phyloP scores from a whole-genome alignment of 768 basidiomycete species.

The Solioccasus polychromus region DNA sequence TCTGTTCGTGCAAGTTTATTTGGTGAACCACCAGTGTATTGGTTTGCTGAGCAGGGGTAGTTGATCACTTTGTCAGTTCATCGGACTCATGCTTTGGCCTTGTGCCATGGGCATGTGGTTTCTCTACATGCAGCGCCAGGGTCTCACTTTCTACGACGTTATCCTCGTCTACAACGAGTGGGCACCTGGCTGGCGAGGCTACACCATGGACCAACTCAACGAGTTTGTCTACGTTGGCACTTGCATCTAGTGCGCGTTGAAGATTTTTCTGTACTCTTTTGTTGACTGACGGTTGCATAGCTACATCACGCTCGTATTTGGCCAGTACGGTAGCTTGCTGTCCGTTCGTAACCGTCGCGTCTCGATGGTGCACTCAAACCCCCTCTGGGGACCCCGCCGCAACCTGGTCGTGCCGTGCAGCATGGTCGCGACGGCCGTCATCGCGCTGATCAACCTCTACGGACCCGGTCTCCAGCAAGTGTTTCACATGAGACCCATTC shows the following conservation, averaged over 20 bases:
- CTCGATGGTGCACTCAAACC: slow-evolving; percentile 26
- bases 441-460: slow-evolving; percentile 36
- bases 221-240: slow-evolving; percentile 39
- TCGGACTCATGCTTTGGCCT: slow-evolving; percentile 44
- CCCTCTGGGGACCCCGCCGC: slow-evolving; percentile 38
- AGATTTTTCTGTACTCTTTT: background rate
- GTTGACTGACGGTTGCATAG: slow-evolving; percentile 15
- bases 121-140: slow-evolving; percentile 37
- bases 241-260: slow-evolving; percentile 39
- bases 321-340: slow-evolving; percentile 24
- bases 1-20: slow-evolving; percentile 47
- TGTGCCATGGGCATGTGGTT: slow-evolving; percentile 42
- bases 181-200: slow-evolving; percentile 36
- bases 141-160: slow-evolving; percentile 33
- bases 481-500: slow-evolving; percentile 40
- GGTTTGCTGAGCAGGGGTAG: background rate
- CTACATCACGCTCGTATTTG: slow-evolving; percentile 35
- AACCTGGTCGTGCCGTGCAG: slow-evolving; percentile 32
- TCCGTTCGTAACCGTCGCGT: slow-evolving; percentile 30
- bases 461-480: slow-evolving; percentile 28
- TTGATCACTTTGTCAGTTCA: slow-evolving; percentile 30
- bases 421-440: slow-evolving; percentile 30
- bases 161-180: slow-evolving; percentile 40
- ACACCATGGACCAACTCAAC: slow-evolving; percentile 26
- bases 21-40: slow-evolving; percentile 30